A percentile compares a stretch with the other conserved stretches of the same genome.
phyloP scores from a whole-genome alignment of 2,329 filamentous ascomycete genomes.

The Chrysoporthe cubensis region DNA sequence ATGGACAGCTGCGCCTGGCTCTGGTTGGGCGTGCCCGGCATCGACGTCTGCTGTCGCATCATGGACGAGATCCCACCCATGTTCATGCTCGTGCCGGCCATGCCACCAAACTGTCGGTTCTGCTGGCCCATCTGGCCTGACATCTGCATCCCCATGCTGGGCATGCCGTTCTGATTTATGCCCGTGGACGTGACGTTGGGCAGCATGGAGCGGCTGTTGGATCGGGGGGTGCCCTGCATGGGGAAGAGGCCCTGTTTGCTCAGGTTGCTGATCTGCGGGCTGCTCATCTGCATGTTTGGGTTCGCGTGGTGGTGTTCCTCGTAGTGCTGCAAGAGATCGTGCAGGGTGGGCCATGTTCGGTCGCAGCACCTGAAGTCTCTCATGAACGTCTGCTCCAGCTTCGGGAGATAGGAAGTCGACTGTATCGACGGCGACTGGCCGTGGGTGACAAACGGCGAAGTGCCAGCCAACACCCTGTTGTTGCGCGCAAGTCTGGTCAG shows the following conservation, averaged over 20 bases:
- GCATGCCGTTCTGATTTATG: constrained; percentile 24
- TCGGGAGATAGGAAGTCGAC: constrained; percentile 94
- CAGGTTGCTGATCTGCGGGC: constrained; percentile 38
- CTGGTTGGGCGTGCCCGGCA: constrained; percentile 35
- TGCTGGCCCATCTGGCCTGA: constrained; percentile 39
- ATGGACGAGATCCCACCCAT: constrained; percentile 44
- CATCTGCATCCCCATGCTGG: constrained; percentile 28
- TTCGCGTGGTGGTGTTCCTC: constrained; percentile 86
- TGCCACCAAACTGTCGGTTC: constrained; percentile 30
- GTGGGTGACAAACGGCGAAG: constrained; percentile 82
- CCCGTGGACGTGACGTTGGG: constrained; percentile 25
- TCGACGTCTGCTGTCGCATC: constrained; percentile 49
- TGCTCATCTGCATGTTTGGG: constrained; percentile 49
- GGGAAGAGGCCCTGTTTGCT: constrained; percentile 24
- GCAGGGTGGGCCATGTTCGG: constrained; percentile 83
- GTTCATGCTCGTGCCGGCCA: constrained; percentile 38
- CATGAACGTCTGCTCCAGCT: constrained; percentile 97
- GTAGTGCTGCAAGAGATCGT: constrained; percentile 95
- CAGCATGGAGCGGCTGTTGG: constrained; percentile 22
- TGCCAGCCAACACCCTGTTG: constrained; percentile 89
- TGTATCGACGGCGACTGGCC: constrained; percentile 89
- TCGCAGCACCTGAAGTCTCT: constrained; percentile 96
- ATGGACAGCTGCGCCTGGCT: constrained; percentile 36
- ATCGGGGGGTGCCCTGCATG: constrained; percentile 23
- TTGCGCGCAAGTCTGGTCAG: constrained; percentile 38